Conservation (phyloP, 331 rosid genomes). For the Prunus yedoensis region DNA sequence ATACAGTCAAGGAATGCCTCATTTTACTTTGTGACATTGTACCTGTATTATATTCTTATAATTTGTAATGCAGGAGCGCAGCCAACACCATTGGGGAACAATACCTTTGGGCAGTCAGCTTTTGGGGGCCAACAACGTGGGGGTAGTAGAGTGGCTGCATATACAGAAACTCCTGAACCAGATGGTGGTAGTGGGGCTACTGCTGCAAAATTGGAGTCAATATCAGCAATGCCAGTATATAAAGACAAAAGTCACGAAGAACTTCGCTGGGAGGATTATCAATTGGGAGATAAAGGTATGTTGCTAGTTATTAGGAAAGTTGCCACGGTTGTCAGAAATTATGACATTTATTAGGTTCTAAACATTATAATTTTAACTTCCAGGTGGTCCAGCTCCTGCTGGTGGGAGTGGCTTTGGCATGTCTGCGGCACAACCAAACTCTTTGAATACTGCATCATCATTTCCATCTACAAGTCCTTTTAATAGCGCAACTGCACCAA, state of each 20-base stretch:
- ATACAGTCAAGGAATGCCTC: not conserved
- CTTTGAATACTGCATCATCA: slow-evolving; percentile 47
- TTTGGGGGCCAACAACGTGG: slow-evolving; percentile 84
- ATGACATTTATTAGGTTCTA: slow-evolving; percentile 6
- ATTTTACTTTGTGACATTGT: not conserved
- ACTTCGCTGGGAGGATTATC: slow-evolving; percentile 97
- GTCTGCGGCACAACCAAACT: slow-evolving; percentile 52
- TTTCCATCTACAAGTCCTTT: slow-evolving; percentile 68
- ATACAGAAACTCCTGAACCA: slow-evolving; percentile 72
- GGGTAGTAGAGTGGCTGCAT: slow-evolving; percentile 76
- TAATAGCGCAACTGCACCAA: slow-evolving; percentile 53
- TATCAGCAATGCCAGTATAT: slow-evolving; percentile 88
- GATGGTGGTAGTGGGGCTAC: slow-evolving; percentile 49
- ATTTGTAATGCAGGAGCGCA: slow-evolving; percentile 54
- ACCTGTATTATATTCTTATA: slow-evolving; percentile 8
- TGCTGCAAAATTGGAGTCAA: slow-evolving; percentile 74
- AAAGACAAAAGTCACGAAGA: slow-evolving; percentile 95
- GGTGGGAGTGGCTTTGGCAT: slow-evolving; percentile 51
- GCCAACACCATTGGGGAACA: slow-evolving; percentile 60
- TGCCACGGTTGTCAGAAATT: not conserved
- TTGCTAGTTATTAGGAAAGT: not conserved
- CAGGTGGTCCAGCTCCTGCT: slow-evolving; percentile 85
- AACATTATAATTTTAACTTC: slow-evolving; percentile 21
- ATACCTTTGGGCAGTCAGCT: slow-evolving; percentile 61
- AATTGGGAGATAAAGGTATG: slow-evolving; percentile 82